Evolutionary conservation across 2,329 filamentous ascomycete species (phyloP), one percentile per base, ranked within the genome.

Genomic region (Aspergillus sp.): DNA sequence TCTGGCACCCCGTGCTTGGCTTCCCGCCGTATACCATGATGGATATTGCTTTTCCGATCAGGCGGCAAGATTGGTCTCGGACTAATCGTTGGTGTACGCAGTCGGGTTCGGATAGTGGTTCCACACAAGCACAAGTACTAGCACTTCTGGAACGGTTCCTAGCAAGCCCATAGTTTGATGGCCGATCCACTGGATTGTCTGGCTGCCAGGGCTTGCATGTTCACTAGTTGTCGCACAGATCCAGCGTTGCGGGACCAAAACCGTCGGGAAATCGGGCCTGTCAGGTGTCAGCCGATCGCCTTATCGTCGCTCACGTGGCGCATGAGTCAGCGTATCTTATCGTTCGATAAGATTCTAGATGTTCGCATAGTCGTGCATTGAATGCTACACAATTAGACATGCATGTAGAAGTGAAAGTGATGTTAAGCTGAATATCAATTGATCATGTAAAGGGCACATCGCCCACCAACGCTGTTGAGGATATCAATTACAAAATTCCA

Each of bases 21-120:
- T 70, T 72, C 17, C 71, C 69, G 13, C 63, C 57, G 50, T 72
- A 71, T 3, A 71, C 70, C 70, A 71, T 72, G 36, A 30, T 58
- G 48, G 10, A 50, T 19, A 13, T 58, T 19, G 39, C 25, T 10
- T 23, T 13, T 36, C 11, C 32, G 30, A 52, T 53, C 52, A 23
- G 19, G 17, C 25, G 21, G 15, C 15, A 32, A 13, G 30, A 27
- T 39, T 21, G 39, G 15, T 17, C 17, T 47, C 25, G 49, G 32
- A 30, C 53, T 44, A n/a, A 32, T 21, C 42, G 23, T 32, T 36
- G 10, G 30, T 55, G 53, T 30, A 47, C 5, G 47, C 47, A 30
- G 47, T n/a, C 10, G 15, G 15, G 1, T 30, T 32, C 25, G 47
- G 32, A 25, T 13, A 8, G 25, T 50, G 7, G 25, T 50, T 32